Conservation (phyloP, 306 rosid genomes). For the Acacia melanoxylon region DNA sequence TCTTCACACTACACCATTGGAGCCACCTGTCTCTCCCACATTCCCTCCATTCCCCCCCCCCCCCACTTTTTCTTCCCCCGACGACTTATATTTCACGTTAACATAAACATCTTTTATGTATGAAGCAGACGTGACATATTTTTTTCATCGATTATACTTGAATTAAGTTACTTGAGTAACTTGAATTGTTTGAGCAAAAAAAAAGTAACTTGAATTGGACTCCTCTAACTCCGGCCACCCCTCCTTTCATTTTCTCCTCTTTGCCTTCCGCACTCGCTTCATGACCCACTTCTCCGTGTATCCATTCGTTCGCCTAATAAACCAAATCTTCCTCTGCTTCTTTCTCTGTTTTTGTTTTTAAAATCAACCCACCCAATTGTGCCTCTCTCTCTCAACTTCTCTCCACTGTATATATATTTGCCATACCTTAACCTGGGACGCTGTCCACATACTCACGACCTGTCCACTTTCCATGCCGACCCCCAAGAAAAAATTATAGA, state of each 20-base stretch:
- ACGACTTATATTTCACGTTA: too few species aligned
- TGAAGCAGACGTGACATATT: neutral
- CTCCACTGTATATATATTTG: neutral
- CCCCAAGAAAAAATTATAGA: neutral
- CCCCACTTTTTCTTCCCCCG: neutral
- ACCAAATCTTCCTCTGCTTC: neutral
- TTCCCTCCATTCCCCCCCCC: neutral
- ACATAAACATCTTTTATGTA: too few species aligned
- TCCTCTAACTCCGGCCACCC: neutral
- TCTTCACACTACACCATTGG: neutral
- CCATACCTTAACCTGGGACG: neutral
- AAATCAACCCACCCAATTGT: neutral
- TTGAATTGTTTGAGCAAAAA: too few species aligned
- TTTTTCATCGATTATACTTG: neutral
- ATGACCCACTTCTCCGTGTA: neutral
- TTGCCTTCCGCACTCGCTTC: neutral
- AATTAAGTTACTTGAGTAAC: neutral
- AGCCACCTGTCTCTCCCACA: neutral
- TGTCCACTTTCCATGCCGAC: neutral
- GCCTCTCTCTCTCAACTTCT: neutral
- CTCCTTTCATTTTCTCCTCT: neutral
- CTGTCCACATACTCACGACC: conserved; percentile 17
- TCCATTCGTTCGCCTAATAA: neutral
- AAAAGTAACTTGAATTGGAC: neutral
- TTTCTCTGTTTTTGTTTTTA: neutral